Conservation (phyloP, 306 rosid species). For the Sphenostylis stenocarpa region DNA sequence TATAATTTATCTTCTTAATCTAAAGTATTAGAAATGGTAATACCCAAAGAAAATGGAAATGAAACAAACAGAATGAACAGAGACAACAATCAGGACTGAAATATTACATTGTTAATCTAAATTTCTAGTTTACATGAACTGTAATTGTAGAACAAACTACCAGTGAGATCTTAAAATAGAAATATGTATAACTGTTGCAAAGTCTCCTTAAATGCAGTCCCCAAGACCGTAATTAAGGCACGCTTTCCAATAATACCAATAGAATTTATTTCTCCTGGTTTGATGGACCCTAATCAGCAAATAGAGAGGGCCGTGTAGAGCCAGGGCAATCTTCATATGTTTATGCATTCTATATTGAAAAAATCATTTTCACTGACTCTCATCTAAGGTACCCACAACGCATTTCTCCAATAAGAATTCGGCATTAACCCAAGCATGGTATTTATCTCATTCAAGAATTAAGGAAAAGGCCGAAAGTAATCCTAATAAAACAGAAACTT, state of each 20-base stretch:
- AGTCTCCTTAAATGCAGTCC: neutral
- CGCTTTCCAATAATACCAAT: neutral
- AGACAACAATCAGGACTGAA: conserved; percentile 17
- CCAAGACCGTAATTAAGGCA: neutral
- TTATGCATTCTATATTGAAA: conserved; percentile 3
- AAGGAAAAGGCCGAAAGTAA: conserved; percentile 40
- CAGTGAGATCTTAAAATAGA: neutral
- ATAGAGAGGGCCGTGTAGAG: conserved; percentile 22
- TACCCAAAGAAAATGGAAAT: too few relatives aligned
- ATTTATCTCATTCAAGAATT: conserved; percentile 62
- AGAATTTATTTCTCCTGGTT: conserved; percentile 29
- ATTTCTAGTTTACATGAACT: conserved; percentile 21
- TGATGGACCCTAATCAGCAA: conserved; percentile 5
- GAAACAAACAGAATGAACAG: conserved; percentile 5
- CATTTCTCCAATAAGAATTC: conserved; percentile 34
- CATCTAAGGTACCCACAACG: conserved; percentile 75
- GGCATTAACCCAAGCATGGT: conserved; percentile 55
- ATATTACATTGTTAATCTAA: conserved; percentile 13
- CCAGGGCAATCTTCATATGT: conserved; percentile 17
- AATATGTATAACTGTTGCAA: neutral
- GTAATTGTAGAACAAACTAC: conserved; percentile 13
- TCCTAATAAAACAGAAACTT: conserved; percentile 19
- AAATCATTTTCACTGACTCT: conserved; percentile 35
- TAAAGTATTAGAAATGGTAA: too few relatives aligned
- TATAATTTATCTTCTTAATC: too few relatives aligned